A percentile compares a stretch with the other conserved stretches of the same genome.
These are phyloP conservation scores for Juglanconis juglandina DNA, from an alignment of 2,329 filamentous ascomycete genomes.

Conservation along the genomic window DNA sequence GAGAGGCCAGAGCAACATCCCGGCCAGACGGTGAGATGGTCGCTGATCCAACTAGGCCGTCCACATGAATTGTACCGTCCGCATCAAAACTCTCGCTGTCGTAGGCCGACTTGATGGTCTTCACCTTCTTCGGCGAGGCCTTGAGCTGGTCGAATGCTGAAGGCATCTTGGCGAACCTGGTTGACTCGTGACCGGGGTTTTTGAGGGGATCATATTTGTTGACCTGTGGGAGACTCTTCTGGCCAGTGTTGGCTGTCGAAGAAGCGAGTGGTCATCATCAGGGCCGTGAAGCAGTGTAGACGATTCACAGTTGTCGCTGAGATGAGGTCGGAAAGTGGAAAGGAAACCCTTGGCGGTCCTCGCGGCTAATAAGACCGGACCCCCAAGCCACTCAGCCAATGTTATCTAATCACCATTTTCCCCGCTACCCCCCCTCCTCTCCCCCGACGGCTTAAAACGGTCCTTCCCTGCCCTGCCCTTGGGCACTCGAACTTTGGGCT, in stretches of 20 bases:
- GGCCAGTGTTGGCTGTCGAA: background rate
- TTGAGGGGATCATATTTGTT: background rate
- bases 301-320: background rate
- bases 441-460: background rate
- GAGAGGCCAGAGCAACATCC: constrained; percentile 87
- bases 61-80: constrained; percentile 79
- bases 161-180: constrained; percentile 39
- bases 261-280: background rate
- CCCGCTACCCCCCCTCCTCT: background rate
- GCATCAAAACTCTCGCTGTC: constrained; percentile 86
- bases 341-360: background rate
- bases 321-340: background rate
- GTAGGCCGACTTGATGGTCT: constrained; percentile 64
- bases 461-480: background rate
- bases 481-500: background rate
- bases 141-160: constrained; percentile 41
- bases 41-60: constrained; percentile 79
- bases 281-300: background rate
- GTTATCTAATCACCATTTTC: background rate
- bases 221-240: background rate
- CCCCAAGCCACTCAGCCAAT: no score
- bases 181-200: background rate
- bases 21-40: constrained; percentile 89
- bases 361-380: no score
- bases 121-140: constrained; percentile 52